Percentiles rank a stretch among this genome's conserved stretches.
phyloP scores from a whole-genome alignment of 2,329 filamentous ascomycete species.

The Penicillium sp. region DNA sequence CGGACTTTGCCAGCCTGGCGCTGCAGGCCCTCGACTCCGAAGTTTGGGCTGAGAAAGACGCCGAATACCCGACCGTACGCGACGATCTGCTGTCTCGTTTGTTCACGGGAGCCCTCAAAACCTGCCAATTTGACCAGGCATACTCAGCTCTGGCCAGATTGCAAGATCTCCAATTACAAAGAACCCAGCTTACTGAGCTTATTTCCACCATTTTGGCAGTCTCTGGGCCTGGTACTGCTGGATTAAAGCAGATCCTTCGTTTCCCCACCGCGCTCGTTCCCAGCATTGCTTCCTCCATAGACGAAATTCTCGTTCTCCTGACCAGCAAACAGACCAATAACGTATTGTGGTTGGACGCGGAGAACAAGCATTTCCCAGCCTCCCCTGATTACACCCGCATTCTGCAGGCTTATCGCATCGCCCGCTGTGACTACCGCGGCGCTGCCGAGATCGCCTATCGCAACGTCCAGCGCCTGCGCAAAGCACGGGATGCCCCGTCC shows the following conservation, averaged over 20 bases:
- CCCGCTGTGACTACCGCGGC: conserved; percentile 80
- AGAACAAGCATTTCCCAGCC: conserved; percentile 31
- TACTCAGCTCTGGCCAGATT: conserved; percentile 75
- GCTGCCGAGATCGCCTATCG: conserved; percentile 57
- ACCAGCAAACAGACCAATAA: conserved; percentile 67
- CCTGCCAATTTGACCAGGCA: conserved; percentile 74
- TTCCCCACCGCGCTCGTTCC: conserved; percentile 65
- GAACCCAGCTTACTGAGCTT: conserved; percentile 66
- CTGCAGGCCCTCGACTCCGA: conserved; percentile 57
- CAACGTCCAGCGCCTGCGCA: conserved; percentile 51
- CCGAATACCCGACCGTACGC: conserved; percentile 46
- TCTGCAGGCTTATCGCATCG: conserved; percentile 85
- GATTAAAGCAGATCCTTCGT: conserved; percentile 60
- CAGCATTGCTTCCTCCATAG: conserved; percentile 71
- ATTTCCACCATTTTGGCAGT: conserved; percentile 46
- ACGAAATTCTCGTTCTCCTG: conserved; percentile 69
- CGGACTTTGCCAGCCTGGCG: conserved; percentile 75
- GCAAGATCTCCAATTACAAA: conserved; percentile 66
- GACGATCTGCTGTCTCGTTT: conserved; percentile 76
- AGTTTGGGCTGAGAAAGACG: conserved; percentile 31
- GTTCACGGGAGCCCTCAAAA: conserved; percentile 76
- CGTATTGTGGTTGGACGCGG: conserved; percentile 40
- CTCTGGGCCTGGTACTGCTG: conserved; percentile 38
- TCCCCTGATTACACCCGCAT: conserved; percentile 76
- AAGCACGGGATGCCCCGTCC: conserved; percentile 33